Evolutionary conservation across 805 yeast genomes (phyloP).

Genomic region (Babjeviella inositovora): DNA sequence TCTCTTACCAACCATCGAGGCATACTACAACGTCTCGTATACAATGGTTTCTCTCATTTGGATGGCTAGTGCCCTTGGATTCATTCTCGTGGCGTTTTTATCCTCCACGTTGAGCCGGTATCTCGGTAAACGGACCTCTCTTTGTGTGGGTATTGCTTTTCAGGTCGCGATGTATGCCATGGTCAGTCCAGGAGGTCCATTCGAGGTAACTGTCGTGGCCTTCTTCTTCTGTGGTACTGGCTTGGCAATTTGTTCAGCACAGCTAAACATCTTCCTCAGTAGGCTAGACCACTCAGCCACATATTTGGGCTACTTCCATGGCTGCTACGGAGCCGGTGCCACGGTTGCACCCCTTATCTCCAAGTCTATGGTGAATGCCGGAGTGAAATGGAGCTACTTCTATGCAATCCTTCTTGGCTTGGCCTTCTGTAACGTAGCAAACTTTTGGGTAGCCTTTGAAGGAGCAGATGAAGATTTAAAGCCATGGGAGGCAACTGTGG

Average conservation of each 20-base stretch:
- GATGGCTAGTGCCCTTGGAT: constrained; percentile 43
- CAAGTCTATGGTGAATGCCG: constrained; percentile 31
- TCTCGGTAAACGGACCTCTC: constrained; percentile 21
- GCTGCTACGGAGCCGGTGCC: constrained; percentile 59
- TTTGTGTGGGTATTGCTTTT: constrained; percentile 17
- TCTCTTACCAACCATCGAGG: constrained; percentile 35
- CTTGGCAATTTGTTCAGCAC: constrained; percentile 28
- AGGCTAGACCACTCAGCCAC: constrained; percentile 35
- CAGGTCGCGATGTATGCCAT: constrained; percentile 24
- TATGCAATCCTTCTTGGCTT: constrained; percentile 30
- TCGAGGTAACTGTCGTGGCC: constrained; percentile 28
- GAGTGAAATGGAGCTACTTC: constrained; percentile 34
- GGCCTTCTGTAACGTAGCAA: constrained; percentile 13
- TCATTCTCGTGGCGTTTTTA: constrained; percentile 27
- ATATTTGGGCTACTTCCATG: constrained; percentile 49
- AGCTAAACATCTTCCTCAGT: constrained; percentile 33
- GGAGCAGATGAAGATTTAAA: constrained; percentile 28
- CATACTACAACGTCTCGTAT: constrained; percentile 26
- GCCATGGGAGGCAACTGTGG: too few species aligned
- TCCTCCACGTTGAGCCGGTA: constrained; percentile 22
- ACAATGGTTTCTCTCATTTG: constrained; percentile 39
- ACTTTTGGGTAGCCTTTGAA: constrained; percentile 24
- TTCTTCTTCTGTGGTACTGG: constrained; percentile 45
- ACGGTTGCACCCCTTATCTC: constrained; percentile 53
- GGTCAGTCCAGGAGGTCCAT: constrained; percentile 28